These are phyloP conservation scores for Xylaria bambusicola DNA, from an alignment of 495 filamentous ascomycete species.

Conservation along the genomic window DNA sequence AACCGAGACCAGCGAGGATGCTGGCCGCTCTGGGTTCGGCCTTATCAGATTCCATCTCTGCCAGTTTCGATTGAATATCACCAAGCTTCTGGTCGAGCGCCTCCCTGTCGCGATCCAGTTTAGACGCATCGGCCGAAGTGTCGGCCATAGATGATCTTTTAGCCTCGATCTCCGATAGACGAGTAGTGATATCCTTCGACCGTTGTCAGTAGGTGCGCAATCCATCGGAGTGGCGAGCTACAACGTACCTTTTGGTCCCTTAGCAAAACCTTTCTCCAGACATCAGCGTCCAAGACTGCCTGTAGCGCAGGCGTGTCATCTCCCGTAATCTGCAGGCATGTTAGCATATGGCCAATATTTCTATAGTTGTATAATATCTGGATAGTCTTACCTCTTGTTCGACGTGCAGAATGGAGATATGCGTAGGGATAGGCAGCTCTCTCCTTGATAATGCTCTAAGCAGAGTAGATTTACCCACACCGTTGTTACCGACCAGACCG, in stretches of 20 bases:
- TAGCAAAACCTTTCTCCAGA: conserved; percentile 96
- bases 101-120: conserved; percentile 82
- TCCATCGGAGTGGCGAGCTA: background rate
- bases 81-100: conserved; percentile 84
- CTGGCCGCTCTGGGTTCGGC: conserved; percentile 92
- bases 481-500: conserved; percentile 97
- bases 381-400: conserved; percentile 79
- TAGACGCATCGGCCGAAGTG: conserved; percentile 80
- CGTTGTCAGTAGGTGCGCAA: conserved; percentile 23
- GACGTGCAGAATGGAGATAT: conserved; percentile 98
- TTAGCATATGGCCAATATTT: conserved; percentile 24
- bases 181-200: conserved; percentile 74
- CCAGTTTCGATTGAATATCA: conserved; percentile 87
- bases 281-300: conserved; percentile 95
- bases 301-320: conserved; percentile 96
- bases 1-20: conserved; percentile 95
- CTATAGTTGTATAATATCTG: background rate
- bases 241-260: conserved; percentile 77
- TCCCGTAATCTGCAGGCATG: conserved; percentile 69
- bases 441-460: conserved; percentile 87
- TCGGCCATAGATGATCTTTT: conserved; percentile 79
- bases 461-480: conserved; percentile 97
- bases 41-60: conserved; percentile 99
- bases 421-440: conserved; percentile 91
- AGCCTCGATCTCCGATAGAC: conserved; percentile 77